A percentile compares a stretch with the other conserved stretches of the same genome.
phyloP scores from a whole-genome alignment of 257 asterid species.

The Solanum boliviense region DNA sequence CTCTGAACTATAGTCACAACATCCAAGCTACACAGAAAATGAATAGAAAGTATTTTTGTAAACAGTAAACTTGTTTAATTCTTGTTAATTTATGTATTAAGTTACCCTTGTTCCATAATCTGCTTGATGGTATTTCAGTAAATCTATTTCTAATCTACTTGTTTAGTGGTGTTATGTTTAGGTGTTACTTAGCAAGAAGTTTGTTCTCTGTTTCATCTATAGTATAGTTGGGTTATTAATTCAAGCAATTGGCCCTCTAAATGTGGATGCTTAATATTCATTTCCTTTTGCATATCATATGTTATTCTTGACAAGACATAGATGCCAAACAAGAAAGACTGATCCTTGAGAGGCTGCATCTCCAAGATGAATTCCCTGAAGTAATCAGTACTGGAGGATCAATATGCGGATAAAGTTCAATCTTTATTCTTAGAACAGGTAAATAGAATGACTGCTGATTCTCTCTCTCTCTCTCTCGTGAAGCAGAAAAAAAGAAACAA shows the following conservation, averaged over 20 bases:
- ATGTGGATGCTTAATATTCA: background rate
- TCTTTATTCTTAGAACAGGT: background rate
- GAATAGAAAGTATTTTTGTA: background rate
- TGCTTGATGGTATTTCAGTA: background rate
- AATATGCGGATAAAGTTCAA: background rate
- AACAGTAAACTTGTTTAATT: background rate
- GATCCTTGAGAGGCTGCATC: constrained; percentile 70
- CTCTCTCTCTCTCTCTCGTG: background rate
- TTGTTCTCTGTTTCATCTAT: background rate
- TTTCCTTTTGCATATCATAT: background rate
- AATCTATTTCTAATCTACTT: background rate
- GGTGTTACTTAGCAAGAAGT: background rate
- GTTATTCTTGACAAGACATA: constrained; percentile 42
- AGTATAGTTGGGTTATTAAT: background rate
- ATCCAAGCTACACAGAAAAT: background rate
- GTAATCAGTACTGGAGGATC: constrained; percentile 1
- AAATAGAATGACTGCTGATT: background rate
- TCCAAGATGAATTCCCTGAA: constrained; percentile 39
- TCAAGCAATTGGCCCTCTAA: background rate
- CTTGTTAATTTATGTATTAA: background rate
- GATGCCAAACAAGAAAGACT: constrained; percentile 80
- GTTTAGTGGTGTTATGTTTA: background rate
- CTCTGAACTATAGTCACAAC: background rate
- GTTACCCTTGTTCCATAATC: background rate
- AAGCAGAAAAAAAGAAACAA: background rate